phyloP scores from a whole-genome alignment of 352 stramenopile genomes.

The Globisporangium spinosum region DNA sequence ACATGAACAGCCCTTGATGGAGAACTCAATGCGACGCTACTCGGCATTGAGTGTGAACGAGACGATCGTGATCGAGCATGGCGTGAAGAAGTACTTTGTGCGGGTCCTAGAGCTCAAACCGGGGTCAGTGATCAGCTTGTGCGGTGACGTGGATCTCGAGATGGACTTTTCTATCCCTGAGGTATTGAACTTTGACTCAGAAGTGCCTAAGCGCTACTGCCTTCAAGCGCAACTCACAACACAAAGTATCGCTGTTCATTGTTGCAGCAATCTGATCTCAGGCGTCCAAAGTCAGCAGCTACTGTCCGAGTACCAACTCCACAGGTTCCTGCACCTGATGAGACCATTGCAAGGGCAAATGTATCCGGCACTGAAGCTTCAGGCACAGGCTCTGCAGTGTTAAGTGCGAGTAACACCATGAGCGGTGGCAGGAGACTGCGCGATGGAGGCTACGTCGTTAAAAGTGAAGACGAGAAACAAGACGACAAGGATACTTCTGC shows the following conservation, averaged over 20 bases:
- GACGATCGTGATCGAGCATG: constrained; percentile 56
- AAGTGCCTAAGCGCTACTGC: not conserved
- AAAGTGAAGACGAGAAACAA: not conserved
- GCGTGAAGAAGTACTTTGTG: constrained; percentile 37
- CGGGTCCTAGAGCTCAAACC: constrained; percentile 54
- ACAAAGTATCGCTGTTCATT: not conserved
- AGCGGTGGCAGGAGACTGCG: constrained; percentile 9
- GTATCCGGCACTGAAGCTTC: not conserved
- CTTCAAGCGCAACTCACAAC: not conserved
- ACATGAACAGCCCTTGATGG: constrained; percentile 38
- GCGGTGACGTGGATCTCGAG: constrained; percentile 64
- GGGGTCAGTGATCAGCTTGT: constrained; percentile 38
- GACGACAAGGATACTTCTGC: not conserved
- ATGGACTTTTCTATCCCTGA: constrained; percentile 49
- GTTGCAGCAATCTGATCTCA: constrained; percentile 3
- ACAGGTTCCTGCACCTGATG: not conserved
- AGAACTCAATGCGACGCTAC: constrained; percentile 53
- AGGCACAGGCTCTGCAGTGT: not conserved
- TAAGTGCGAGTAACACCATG: too few species aligned
- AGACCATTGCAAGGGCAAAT: not conserved
- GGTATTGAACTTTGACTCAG: constrained; percentile 1
- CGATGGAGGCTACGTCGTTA: constrained; percentile 17
- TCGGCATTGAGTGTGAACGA: constrained; percentile 49
- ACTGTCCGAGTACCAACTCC: not conserved
- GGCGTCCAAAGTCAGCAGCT: not conserved